Evolutionary conservation across 192 early-diverging fungal species (phyloP).

Genomic region (Backusella parvicylindrica): DNA sequence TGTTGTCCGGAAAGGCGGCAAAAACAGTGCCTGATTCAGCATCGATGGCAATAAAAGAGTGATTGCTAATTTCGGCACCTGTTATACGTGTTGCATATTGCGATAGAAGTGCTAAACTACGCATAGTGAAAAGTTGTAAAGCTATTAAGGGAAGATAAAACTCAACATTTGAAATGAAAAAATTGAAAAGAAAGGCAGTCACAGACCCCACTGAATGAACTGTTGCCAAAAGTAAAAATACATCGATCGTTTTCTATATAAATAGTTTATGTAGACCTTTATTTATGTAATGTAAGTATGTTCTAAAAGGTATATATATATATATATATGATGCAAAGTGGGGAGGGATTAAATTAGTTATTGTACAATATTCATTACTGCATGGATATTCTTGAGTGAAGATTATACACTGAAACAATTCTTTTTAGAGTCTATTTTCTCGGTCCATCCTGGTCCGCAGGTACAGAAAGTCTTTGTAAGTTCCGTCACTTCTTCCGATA

Average conservation of each 20-base stretch:
- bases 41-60: slow-evolving; percentile 38
- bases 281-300: neutral
- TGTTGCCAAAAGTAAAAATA: too few species aligned
- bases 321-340: neutral
- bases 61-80: neutral
- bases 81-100: slow-evolving; percentile 9
- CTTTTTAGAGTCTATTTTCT: neutral
- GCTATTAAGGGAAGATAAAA: neutral
- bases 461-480: slow-evolving; percentile 55
- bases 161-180: neutral
- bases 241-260: too few species aligned
- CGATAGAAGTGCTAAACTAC: slow-evolving; percentile 32
- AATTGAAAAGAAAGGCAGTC: neutral
- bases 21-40: slow-evolving; percentile 50
- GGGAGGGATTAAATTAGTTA: neutral
- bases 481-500: slow-evolving; percentile 50
- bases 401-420: neutral
- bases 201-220: too few species aligned
- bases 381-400: neutral
- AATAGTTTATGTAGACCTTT: too few species aligned
- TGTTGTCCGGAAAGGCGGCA: slow-evolving; percentile 42
- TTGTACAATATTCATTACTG: neutral
- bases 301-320: neutral
- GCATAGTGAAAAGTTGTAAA: slow-evolving; percentile 22
- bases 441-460: slow-evolving; percentile 41